Percentiles rank a stretch among this genome's conserved stretches.
Evolutionary conservation across 805 yeast species (phyloP).

Genomic region (Saccharomycodes ludwigii): DNA sequence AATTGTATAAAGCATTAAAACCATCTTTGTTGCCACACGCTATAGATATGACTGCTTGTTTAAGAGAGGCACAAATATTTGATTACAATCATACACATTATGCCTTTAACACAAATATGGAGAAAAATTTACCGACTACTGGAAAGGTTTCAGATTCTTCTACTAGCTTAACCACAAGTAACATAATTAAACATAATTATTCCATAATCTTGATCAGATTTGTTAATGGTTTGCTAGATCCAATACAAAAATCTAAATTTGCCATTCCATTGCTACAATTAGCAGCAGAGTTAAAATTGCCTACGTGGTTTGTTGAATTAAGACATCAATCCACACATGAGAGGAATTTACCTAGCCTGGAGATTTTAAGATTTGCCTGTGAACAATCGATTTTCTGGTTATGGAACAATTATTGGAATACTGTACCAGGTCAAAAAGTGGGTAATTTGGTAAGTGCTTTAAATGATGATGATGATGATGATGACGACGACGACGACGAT

Average conservation of each 20-base stretch:
- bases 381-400: slow-evolving; percentile 66
- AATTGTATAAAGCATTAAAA: too few species aligned
- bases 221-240: slow-evolving; percentile 86
- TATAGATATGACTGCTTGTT: too few species aligned
- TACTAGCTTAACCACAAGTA: too few species aligned
- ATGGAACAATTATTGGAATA: slow-evolving; percentile 58
- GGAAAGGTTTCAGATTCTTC: too few species aligned
- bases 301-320: slow-evolving; percentile 75
- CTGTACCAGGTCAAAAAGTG: slow-evolving; percentile 8
- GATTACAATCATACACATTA: too few species aligned
- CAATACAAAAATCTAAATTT: slow-evolving; percentile 62
- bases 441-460: slow-evolving; percentile 9
- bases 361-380: slow-evolving; percentile 49
- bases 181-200: slow-evolving; percentile 38
- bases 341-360: slow-evolving; percentile 51
- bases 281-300: slow-evolving; percentile 58
- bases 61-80: too few species aligned
- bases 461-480: slow-evolving; percentile 15
- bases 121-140: too few species aligned
- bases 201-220: slow-evolving; percentile 70
- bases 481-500: slow-evolving; percentile 11
- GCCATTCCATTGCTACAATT: slow-evolving; percentile 71
- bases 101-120: too few species aligned
- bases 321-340: slow-evolving; percentile 92
- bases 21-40: too few species aligned